Base-by-base conservation (phyloP, 768 basidiomycete species). In the Naematelia encephala region DNA sequence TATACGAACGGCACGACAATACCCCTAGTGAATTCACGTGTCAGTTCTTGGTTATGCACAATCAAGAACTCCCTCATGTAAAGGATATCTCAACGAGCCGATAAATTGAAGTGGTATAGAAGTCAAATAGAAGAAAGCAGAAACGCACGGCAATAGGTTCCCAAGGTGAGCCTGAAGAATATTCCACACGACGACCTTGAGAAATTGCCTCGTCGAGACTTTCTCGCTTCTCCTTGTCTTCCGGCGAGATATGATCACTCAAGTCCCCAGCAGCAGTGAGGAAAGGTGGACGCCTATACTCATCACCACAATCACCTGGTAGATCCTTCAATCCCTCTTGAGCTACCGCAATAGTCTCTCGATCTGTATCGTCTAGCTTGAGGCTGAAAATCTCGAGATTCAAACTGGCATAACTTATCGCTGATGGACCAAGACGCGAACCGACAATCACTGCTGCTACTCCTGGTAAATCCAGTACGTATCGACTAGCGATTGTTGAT, bases 271-370 rank as follows among this genome's bases (percentile, higher is more conserved):
- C 13, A 28, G 57, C 57, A 10, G 57, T 59, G 14, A 59, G 44
- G 27, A 39, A 59, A 3, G 57, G 57, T 23, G 57, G 51, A 5
- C 53, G 12, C 27, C 57, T 34, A 23, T 59, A 59, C 45, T 59
- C 57, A 26, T 59, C 57, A 21, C 57, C 57, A 43, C 51, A 55
- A 43, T 59, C 57, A 4, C 57, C 57, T 5, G 57, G 52, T 5
- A 59, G 55, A 54, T 59, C 57, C 13, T 8, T 23, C 21, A 59
- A 39, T 23, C 52, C 57, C 19, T 25, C 52, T 30, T 59, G 57
- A 23, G 57, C 57, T 23, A 30, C 44, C 16, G 30, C 51, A 14
- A 59, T 53, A 12, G 23, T 8, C 16, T 23, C 23, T 43, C 23
- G 4, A 25, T 56, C 54, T 8, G n/a, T 47, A 11, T 49, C 28